Base-by-base conservation (phyloP, 306 rosid species). In the Sicyos baderoa region DNA sequence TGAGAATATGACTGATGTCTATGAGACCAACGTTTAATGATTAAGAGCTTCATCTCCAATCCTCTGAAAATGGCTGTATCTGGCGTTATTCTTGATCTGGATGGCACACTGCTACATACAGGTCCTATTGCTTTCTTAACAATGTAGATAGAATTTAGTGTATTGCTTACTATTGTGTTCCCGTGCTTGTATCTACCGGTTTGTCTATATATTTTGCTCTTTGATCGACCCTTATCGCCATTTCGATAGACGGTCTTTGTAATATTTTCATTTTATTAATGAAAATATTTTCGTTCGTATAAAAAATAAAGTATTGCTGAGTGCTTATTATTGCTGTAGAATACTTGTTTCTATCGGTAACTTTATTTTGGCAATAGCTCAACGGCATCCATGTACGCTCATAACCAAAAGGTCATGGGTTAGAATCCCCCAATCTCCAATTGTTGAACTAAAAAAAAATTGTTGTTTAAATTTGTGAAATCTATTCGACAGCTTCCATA, bases 31-130 rank as follows among this genome's bases (percentile, higher is more conserved):
- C 52, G 65, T 65, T 51, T 66, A 19, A 74, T 75, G 48, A 48
- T 17, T 70, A 86, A 80, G 61, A 4, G 13, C 40, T 65, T 19
- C 71, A 47, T 45, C 52, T 66, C 76, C 44, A 79, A 70, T 40
- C 78, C 90, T 58, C 49, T 85, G 40, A 83, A 72, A 77, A 88
- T 78, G 74, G 71, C 76, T 66, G 51, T 81, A 18, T 82, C 85
- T 7, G 85, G 91, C 44, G 91, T 93, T 65, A 76, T 93, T 64
- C 82, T 93, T 81, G 98, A 88, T 84, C 83, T 93, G 84, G 97
- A 93, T 79, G 98, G 97, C 72, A 89, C 96, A 0, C 84, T 93
- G 32, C 79, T 93, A 37, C 79, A 86, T 74, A 89, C 95, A 76
- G 98, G 98, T 87, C 27, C 57, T 57, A 9, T 60, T 9, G 56